Base-by-base conservation (phyloP, 83 land plant species). In the Picea mariana region DNA sequence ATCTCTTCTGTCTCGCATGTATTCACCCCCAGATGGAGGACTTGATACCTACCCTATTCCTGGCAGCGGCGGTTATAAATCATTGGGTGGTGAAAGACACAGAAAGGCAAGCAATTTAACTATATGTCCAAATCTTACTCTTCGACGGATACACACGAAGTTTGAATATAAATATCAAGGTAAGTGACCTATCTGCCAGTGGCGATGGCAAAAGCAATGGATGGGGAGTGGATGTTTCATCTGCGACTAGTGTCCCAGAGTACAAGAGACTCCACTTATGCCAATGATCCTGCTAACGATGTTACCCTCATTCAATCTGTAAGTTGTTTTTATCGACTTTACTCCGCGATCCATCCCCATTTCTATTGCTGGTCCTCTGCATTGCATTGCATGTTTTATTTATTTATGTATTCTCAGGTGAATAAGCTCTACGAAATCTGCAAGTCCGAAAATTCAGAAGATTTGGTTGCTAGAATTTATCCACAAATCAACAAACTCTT, bases 401-500 rank as follows among this genome's bases (percentile, higher is more conserved):
- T 78, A 4, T 18, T 38, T 42, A 9, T 42, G 68, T 72, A 27
- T 8, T 67, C 59, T 23, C 81, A 96, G 98, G 97, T 96, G 62
- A 87, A 81, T 67, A 91, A 81, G 84, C 88, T 96, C 47, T 81
- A 89, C 38, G 90, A 89, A 62, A 78, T 94, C 15, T 96, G 97
- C 79, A 93, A 89, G 79, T 83, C 72, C 15, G 99, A 89, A 73
- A 86, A 87, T 1, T 93, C 90, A 17, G 97, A 89, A 59, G 97
- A 94, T 81, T 81, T 96, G 87, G 86, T 93, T 31, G 95, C 94
- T 18, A 86, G 97, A 77, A 89, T 95, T 80, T 94, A 89, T 79
- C 95, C 95, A 0, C 90, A 88, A 0, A 80, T 96, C 27, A 93
- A 87, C 82, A 96, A 93, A 84, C 86, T 96, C 40, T 96, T 94